Evolutionary conservation across 1,139 yeast species (phyloP).

Genomic region (Yamadazyma pseudoaaseri): DNA sequence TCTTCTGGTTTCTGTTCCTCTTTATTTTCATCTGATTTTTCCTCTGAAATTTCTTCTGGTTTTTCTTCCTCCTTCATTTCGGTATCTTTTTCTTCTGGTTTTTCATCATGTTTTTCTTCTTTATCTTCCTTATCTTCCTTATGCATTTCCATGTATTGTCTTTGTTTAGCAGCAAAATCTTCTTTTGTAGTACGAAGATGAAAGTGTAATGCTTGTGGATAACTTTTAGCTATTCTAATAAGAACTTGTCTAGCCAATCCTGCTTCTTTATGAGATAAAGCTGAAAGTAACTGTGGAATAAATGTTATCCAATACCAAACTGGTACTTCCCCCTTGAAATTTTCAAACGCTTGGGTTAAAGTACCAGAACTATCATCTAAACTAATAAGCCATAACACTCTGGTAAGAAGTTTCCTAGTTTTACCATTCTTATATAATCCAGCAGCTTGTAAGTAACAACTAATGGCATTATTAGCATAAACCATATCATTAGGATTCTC

Average conservation of each 20-base stretch:
- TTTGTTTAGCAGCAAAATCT: constrained; percentile 84
- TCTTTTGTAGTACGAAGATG: constrained; percentile 93
- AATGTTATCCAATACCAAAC: constrained; percentile 99
- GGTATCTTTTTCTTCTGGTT: constrained; percentile 15
- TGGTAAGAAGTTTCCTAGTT: constrained; percentile 81
- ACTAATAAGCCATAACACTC: constrained; percentile 91
- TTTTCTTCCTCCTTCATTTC: constrained; percentile 2
- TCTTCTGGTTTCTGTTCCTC: constrained; percentile 3
- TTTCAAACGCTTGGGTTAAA: constrained; percentile 83
- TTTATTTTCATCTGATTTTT: constrained; percentile 1
- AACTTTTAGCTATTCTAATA: constrained; percentile 89
- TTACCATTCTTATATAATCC: constrained; percentile 92
- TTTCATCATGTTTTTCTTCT: constrained; percentile 5
- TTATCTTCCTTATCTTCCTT: constrained; percentile 9
- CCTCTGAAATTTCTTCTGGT: constrained; percentile 6
- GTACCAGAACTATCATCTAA: constrained; percentile 85
- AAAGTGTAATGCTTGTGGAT: constrained; percentile 96
- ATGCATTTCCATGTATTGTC: constrained; percentile 68
- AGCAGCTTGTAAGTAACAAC: constrained; percentile 96
- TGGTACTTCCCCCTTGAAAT: constrained; percentile 93
- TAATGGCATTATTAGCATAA: constrained; percentile 89
- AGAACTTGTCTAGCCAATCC: constrained; percentile 82
- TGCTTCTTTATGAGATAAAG: constrained; percentile 90
- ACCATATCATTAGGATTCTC: constrained; percentile 81
- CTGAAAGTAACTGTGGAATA: constrained; percentile 89